Evolutionary conservation across 345 rosid species (phyloP), one percentile per base, ranked within the genome.

Genomic region (Streptanthus diversifolius): DNA sequence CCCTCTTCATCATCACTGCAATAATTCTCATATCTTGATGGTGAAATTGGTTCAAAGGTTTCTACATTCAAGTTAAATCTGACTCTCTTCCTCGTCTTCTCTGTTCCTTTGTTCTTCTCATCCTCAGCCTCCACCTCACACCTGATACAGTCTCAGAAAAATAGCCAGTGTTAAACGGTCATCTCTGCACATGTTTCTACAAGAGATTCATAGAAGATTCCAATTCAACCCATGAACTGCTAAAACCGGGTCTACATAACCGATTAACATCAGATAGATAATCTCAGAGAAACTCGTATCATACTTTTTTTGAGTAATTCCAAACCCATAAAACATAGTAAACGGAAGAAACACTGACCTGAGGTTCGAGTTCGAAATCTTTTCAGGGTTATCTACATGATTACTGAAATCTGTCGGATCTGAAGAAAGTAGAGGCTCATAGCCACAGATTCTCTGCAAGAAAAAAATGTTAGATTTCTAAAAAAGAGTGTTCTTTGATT

Each of bases 51-150:
- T 71, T 93, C 98, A 52, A 86, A 93, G 35, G 88, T 81, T 63
- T 72, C 87, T 14, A 93, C 90, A 80, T 89, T 87, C 83, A 90
- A 84, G 79, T 93, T 81, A 32, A 93, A 91, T 58, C 95, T 84
- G n/a, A 91, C 98, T 80, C 83, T 91, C 79, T 91, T 93, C 76
- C 77, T 79, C 36, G 83, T 70, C 79, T 81, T 83, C 80, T 81
- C 82, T 2, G 74, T 58, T 75, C 66, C 77, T 22, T 74, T 63
- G 66, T 63, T 80, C 78, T 79, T 61, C 32, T 70, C 70, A 63
- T 77, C 80, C 14, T 71, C 73, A 11, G 63, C 58, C 17, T 52
- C 74, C 18, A 47, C 72, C 1, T 52, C 61, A 55, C 71, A 37
- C 53, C 80, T 76, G 37, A 63, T 0, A 70, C 54, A 55, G 0